phyloP scores from a whole-genome alignment of 768 basidiomycete species.

The Macrolepiota albuminosa region DNA sequence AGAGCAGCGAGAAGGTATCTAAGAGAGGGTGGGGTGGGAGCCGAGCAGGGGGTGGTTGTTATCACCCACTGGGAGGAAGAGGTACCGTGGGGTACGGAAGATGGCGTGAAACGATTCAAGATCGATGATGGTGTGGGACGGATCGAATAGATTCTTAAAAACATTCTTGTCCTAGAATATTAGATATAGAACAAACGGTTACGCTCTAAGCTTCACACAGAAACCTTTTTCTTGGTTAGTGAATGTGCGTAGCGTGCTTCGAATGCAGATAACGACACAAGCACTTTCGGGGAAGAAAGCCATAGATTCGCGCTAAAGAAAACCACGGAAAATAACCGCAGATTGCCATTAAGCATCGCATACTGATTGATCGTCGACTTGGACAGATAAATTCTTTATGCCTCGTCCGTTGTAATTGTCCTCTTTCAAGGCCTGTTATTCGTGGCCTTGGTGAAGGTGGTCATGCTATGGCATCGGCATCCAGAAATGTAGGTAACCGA shows the following conservation, averaged over 20 bases:
- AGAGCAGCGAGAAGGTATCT: constrained; percentile 59
- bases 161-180: background rate
- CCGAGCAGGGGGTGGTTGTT: constrained; percentile 73
- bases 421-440: background rate
- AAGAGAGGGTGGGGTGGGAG: constrained; percentile 40
- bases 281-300: too few relatives aligned
- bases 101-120: constrained; percentile 40
- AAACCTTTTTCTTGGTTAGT: too few relatives aligned
- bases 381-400: background rate
- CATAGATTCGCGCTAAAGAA: too few relatives aligned
- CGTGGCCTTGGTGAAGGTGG: background rate
- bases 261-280: too few relatives aligned
- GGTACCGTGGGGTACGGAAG: constrained; percentile 69
- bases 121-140: constrained; percentile 27
- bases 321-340: background rate
- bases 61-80: constrained; percentile 93
- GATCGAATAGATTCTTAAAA: background rate
- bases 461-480: background rate
- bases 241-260: too few relatives aligned
- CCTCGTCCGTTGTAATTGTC: background rate
- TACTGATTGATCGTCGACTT: background rate
- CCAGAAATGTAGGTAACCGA: background rate
- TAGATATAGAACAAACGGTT: too few relatives aligned
- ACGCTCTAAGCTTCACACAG: too few relatives aligned
- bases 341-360: background rate